Conservation (phyloP, 2,329 filamentous ascomycete genomes). For the Aspergillus puulaauensis region DNA sequence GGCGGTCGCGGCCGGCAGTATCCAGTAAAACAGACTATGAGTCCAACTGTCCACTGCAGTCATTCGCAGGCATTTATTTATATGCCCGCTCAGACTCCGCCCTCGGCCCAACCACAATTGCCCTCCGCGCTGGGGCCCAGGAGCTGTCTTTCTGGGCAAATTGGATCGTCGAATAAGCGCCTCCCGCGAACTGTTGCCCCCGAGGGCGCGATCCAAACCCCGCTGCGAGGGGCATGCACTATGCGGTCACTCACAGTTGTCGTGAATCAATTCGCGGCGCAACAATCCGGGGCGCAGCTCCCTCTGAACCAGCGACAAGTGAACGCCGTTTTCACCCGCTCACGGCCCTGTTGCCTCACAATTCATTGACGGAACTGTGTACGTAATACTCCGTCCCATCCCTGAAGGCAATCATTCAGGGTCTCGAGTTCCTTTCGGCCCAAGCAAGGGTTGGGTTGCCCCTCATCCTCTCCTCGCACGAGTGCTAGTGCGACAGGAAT, state of each 20-base stretch:
- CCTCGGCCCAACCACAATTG: constrained; percentile 6
- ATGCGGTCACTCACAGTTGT: not conserved
- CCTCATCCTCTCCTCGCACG: not conserved
- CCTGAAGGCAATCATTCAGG: not conserved
- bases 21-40: not conserved
- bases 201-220: constrained; percentile 7
- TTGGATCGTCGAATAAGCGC: constrained; percentile 16
- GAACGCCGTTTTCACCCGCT: not conserved
- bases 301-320: not conserved
- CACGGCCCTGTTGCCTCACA: not conserved
- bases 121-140: constrained; percentile 13
- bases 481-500: not conserved
- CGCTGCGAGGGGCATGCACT: constrained; percentile 8
- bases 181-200: constrained; percentile 14
- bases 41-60: no score
- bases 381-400: not conserved
- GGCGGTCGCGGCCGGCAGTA: constrained; percentile 15
- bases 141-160: constrained; percentile 8
- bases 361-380: not conserved
- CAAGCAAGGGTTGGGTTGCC: constrained; percentile 4
- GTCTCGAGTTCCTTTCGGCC: not conserved
- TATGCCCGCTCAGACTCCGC: constrained; percentile 2
- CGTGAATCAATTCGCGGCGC: not conserved
- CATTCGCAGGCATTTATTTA: not conserved
- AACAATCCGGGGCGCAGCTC: not conserved